Base-by-base conservation (phyloP, 1,284 basidiomycete species). In the Cutaneotrichosporon sp. region DNA sequence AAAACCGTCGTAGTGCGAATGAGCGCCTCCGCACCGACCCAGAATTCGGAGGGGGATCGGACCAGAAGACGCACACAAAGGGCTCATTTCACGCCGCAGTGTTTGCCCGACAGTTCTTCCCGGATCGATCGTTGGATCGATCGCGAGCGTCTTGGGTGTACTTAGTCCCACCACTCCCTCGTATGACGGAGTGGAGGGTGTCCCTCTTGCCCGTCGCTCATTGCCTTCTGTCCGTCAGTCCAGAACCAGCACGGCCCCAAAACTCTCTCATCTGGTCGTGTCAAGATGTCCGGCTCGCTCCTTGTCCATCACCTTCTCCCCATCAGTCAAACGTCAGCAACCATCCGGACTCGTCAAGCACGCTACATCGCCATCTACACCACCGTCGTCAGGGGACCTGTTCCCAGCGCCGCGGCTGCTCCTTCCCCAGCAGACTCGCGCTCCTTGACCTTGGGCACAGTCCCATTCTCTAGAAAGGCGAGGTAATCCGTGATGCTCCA, bases 401-500 rank as follows among this genome's bases (percentile, higher is more conserved):
- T n/a, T 8, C 7, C 42, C 4, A 18, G 42, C 51, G 30, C 11
- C 16, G 30, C 14, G 30, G 51, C 8, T 32, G 31, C 31, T 5
- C 14, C 31, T 8, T 5, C 30, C 31, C 31, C 18, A 16, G 31
- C 30, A 0, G 51, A 10, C 32, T n/a, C 40, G n/a, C 47, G 31
- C 42, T 30, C 31, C 31, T 38, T 49, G 1, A 52, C 21, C 31
- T 38, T 49, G 1, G 60, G 60, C 34, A 38, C 36, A 22, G 40
- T 36, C 32, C 77, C 77, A 4, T 64, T 65, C 56, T 78, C 77
- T 63, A 78, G 67, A 56, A 70, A 71, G n/a, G 58, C 47, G 14
- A 76, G 60, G 58, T 74, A 78, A 51, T 78, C 77, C 2, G 55
- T 62, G 5, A 76, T 21, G 21, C 42, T 65, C 77, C 77, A 78